Percentiles rank a stretch among this genome's conserved stretches.
These are phyloP conservation scores for Kwoniella newhampshirensis DNA, from an alignment of 768 basidiomycete genomes.

Conservation along the genomic window DNA sequence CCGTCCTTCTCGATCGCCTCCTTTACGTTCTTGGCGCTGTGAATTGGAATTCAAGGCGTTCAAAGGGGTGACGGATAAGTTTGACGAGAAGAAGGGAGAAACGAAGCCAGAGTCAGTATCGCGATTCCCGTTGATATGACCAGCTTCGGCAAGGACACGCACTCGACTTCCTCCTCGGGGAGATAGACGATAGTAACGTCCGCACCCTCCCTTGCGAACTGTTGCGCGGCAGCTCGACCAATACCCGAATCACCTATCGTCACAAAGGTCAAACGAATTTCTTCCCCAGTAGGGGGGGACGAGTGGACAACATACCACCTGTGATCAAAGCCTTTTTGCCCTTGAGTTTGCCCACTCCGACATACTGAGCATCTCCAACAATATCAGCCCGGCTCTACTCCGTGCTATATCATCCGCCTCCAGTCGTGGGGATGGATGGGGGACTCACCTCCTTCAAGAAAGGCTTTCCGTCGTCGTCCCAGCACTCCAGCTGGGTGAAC, in stretches of 20 bases:
- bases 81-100: no score
- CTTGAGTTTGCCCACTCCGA: constrained; percentile 58
- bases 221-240: constrained; percentile 46
- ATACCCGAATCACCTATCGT: constrained; percentile 44
- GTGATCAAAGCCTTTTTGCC: constrained; percentile 52
- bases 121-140: no score
- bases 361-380: constrained; percentile 57
- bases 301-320: constrained; percentile 25
- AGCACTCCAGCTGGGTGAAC: constrained; percentile 55
- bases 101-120: no score
- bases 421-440: no score
- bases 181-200: constrained; percentile 58
- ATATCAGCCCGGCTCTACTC: constrained; percentile 7
- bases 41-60: no score
- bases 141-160: constrained; percentile 18
- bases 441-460: constrained; percentile 54
- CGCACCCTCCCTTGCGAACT: constrained; percentile 57
- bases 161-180: constrained; percentile 62
- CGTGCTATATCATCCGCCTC: no score
- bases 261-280: not conserved
- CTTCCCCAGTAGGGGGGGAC: constrained; percentile 6
- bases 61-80: no score
- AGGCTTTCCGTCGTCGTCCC: constrained; percentile 61
- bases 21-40: constrained; percentile 58
- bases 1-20: constrained; percentile 57